phyloP scores from a whole-genome alignment of 192 early-diverging fungal species.

The Funneliformis geosporum region DNA sequence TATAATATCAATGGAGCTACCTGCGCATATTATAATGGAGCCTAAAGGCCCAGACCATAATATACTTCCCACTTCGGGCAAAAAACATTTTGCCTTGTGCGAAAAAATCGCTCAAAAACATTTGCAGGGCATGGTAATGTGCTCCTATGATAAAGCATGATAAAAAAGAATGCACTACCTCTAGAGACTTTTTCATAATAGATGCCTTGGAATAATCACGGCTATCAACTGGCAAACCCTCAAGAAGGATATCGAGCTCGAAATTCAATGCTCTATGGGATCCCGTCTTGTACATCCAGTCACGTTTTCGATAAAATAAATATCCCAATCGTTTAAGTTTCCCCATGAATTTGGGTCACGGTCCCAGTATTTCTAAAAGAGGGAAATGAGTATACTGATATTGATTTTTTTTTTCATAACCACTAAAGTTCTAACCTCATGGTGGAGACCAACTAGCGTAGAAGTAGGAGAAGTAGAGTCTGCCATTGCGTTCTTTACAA shows the following conservation, averaged over 20 bases:
- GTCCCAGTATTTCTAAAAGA: too few species aligned
- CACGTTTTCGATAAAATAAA: not conserved
- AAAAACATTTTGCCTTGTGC: not conserved
- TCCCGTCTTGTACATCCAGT: not conserved
- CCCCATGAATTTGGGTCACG: not conserved
- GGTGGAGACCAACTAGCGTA: too few species aligned
- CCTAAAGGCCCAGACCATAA: too few species aligned
- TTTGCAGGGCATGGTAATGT: not conserved
- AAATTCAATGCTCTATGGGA: not conserved
- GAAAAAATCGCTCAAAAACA: not conserved
- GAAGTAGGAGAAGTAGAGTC: too few species aligned
- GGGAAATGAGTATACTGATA: too few species aligned
- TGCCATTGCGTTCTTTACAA: too few species aligned
- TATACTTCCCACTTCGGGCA: not conserved
- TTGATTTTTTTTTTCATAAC: too few species aligned
- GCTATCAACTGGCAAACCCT: not conserved
- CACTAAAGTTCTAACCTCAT: too few species aligned
- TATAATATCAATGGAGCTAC: too few species aligned
- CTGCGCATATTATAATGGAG: too few species aligned
- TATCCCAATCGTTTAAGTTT: conserved; percentile 5
- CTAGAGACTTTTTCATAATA: not conserved
- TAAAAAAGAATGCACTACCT: not conserved
- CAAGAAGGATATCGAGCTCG: not conserved
- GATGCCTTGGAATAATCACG: not conserved
- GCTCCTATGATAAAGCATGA: conserved; percentile 7